A percentile compares a stretch with the other conserved stretches of the same genome.
Conservation (phyloP, 148 eudicot species). For the Euryodendron excelsum region DNA sequence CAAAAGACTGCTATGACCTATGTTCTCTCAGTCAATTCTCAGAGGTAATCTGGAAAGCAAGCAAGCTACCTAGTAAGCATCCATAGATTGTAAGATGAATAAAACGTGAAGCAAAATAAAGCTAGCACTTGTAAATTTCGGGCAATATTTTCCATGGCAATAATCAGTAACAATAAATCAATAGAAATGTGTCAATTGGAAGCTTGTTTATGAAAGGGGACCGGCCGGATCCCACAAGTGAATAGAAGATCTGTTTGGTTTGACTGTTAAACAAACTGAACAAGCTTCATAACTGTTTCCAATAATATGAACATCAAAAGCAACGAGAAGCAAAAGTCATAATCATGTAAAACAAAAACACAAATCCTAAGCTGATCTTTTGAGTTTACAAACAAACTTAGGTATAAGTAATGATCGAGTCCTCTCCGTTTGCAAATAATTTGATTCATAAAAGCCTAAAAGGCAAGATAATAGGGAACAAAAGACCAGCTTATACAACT, state of each 20-base stretch:
- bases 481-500: background rate
- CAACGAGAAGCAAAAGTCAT: too few species aligned
- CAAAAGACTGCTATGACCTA: background rate
- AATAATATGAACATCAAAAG: too few species aligned
- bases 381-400: too few species aligned
- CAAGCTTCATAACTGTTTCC: too few species aligned
- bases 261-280: too few species aligned
- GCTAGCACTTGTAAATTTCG: background rate
- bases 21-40: slow-evolving; percentile 1
- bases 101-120: background rate
- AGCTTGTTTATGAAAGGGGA: background rate
- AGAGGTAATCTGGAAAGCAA: slow-evolving; percentile 9
- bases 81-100: background rate
- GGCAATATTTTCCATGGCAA: background rate
- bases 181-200: background rate
- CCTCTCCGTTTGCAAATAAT: too few species aligned
- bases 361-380: too few species aligned
- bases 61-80: background rate
- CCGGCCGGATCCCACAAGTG: too few species aligned
- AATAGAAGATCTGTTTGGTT: too few species aligned
- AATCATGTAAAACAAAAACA: too few species aligned
- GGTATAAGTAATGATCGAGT: background rate
- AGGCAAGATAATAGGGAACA: background rate
- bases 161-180: background rate
- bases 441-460: background rate